Conservation (phyloP, 345 rosid species). For the Lumnitzera littorea region DNA sequence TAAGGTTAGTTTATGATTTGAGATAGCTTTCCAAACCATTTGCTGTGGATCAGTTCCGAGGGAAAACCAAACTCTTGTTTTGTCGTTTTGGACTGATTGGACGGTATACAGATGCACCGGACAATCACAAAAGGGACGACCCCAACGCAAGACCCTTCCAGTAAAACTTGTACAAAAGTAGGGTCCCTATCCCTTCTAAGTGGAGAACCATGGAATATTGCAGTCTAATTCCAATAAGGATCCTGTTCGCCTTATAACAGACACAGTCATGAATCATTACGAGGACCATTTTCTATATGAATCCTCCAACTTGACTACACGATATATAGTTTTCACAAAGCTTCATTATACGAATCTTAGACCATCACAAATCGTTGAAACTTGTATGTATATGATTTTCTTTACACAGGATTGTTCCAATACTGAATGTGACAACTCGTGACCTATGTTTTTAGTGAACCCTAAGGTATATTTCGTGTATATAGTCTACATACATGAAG, state of each 20-base stretch:
- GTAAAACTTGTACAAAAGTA: too few species aligned
- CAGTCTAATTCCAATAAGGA: not conserved
- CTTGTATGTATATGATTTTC: not conserved
- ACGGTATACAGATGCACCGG: too few species aligned
- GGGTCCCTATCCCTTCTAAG: not conserved
- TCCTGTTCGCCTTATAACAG: slow-evolving; percentile 2
- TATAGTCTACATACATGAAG: not conserved
- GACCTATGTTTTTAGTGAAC: not conserved
- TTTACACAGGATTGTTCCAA: not conserved
- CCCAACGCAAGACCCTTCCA: too few species aligned
- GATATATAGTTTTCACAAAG: not conserved
- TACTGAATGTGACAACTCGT: not conserved
- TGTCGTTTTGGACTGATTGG: too few species aligned
- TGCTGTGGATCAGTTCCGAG: too few species aligned
- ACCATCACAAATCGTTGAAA: not conserved
- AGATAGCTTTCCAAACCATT: too few species aligned
- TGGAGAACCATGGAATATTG: slow-evolving; percentile 5
- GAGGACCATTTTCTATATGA: not conserved
- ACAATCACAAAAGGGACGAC: too few species aligned
- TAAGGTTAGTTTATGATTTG: too few species aligned
- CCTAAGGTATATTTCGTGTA: not conserved
- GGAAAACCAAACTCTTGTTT: too few species aligned
- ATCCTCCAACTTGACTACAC: not conserved
- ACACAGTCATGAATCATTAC: not conserved
- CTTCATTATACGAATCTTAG: slow-evolving; percentile 8